These are phyloP conservation scores for Waitea zeae DNA, from an alignment of 1,284 basidiomycete genomes.

Conservation along the genomic window DNA sequence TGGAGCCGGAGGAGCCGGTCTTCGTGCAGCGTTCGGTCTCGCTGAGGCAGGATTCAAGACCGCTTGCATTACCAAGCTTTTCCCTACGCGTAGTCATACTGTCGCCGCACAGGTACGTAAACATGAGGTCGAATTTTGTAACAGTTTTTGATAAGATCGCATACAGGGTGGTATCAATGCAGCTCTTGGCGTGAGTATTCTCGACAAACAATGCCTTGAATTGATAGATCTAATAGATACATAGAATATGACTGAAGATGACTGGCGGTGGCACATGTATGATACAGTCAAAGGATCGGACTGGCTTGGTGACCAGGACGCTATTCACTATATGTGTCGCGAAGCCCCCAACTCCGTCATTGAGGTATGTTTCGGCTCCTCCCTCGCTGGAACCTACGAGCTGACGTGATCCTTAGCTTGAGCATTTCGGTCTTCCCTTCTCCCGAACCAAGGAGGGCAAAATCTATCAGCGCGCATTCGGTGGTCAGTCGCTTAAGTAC, in stretches of 20 bases:
- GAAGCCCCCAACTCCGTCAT: slow-evolving; percentile 91
- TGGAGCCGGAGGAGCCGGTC: slow-evolving; percentile 95
- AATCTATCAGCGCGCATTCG: slow-evolving; percentile 99
- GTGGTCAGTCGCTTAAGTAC: slow-evolving; percentile 93
- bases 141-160: slow-evolving; percentile 3
- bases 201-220: too few relatives aligned
- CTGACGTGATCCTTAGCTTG: slow-evolving; percentile 42
- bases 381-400: background rate
- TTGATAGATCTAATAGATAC: slow-evolving; percentile 13
- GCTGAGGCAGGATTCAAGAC: slow-evolving; percentile 98
- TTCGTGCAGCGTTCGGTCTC: slow-evolving; percentile 96
- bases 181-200: slow-evolving; percentile 81
- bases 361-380: slow-evolving; percentile 46
- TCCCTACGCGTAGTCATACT: slow-evolving; percentile 98
- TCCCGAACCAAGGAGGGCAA: slow-evolving; percentile 98
- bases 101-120: slow-evolving; percentile 74
- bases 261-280: slow-evolving; percentile 99
- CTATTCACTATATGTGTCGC: slow-evolving; percentile 98
- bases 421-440: slow-evolving; percentile 98
- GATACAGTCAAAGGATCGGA: slow-evolving; percentile 99
- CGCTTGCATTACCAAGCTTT: slow-evolving; percentile 96
- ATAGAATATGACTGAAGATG: slow-evolving; percentile 99
- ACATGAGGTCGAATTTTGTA: background rate
- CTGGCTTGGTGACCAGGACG: slow-evolving; percentile 99
- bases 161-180: slow-evolving; percentile 99